These are phyloP conservation scores for Aureobasidium sp. DNA, from an alignment of 2,329 filamentous ascomycete genomes.

Conservation along the genomic window DNA sequence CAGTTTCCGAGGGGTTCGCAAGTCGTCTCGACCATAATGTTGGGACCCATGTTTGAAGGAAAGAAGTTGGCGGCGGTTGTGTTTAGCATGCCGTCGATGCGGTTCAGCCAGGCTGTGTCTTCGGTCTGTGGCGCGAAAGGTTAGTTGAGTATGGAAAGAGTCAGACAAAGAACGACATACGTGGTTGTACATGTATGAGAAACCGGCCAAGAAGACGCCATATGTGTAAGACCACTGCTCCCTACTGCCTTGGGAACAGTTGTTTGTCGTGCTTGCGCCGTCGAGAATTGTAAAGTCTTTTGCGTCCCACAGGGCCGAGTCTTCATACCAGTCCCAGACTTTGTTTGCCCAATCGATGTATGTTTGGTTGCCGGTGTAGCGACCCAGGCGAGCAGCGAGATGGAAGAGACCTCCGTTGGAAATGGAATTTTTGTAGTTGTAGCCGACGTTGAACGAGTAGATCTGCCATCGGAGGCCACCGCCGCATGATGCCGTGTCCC, in stretches of 20 bases:
- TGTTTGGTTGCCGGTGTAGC: slow-evolving; percentile 71
- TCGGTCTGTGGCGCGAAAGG: slow-evolving; percentile 1
- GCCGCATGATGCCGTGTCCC: slow-evolving; percentile 59
- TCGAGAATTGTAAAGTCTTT: slow-evolving; percentile 47
- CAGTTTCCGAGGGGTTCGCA: slow-evolving; percentile 59
- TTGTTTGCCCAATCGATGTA: slow-evolving; percentile 70
- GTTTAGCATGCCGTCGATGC: slow-evolving; percentile 16
- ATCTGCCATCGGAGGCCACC: slow-evolving; percentile 84
- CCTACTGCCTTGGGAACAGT: slow-evolving; percentile 46
- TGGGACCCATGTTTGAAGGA: slow-evolving; percentile 39
- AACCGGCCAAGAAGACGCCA: slow-evolving; percentile 33
- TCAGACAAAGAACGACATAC: background rate
- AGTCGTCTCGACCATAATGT: slow-evolving; percentile 58
- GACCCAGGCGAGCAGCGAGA: slow-evolving; percentile 59
- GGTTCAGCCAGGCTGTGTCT: slow-evolving; percentile 23
- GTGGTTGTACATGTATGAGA: slow-evolving; percentile 14
- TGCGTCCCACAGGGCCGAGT: slow-evolving; percentile 44
- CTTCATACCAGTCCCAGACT: slow-evolving; percentile 52
- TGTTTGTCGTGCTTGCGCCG: slow-evolving; percentile 44
- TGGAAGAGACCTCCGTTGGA: slow-evolving; percentile 53
- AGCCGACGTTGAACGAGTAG: slow-evolving; percentile 66
- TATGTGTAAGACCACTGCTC: slow-evolving; percentile 37
- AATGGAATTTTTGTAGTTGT: slow-evolving; percentile 51
- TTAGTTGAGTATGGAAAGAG: background rate
- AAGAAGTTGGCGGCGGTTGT: slow-evolving; percentile 41